phyloP scores from a whole-genome alignment of 352 stramenopile genomes.

The Thalassiosira delicatula region DNA sequence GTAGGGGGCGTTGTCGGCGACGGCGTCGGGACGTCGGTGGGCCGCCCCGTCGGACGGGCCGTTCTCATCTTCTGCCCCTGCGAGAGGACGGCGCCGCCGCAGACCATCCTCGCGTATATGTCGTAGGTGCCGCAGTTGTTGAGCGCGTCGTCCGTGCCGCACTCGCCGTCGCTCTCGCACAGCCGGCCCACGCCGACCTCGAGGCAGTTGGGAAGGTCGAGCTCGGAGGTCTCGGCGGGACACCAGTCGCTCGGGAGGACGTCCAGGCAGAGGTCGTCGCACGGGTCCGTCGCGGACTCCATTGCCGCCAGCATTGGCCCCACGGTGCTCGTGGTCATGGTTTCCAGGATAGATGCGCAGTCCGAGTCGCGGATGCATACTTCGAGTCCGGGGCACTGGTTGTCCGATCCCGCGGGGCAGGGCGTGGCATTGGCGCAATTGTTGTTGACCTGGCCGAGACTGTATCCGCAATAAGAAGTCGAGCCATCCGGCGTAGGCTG shows the following conservation, averaged over 20 bases:
- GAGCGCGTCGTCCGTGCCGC: slow-evolving; percentile 46
- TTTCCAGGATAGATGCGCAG: slow-evolving; percentile 11
- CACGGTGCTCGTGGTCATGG: slow-evolving; percentile 9
- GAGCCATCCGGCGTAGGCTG: not conserved
- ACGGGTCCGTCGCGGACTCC: not conserved
- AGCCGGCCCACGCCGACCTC: not conserved
- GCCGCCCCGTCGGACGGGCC: not conserved
- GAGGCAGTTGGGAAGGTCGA: not conserved
- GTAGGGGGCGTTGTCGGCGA: not conserved
- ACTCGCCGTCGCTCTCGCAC: slow-evolving; percentile 51
- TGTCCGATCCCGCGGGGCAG: slow-evolving; percentile 13
- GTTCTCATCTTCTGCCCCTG: not conserved
- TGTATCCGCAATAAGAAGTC: slow-evolving; percentile 35
- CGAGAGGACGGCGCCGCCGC: not conserved
- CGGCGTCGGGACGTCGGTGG: not conserved
- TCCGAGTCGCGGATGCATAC: slow-evolving; percentile 33
- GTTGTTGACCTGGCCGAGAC: slow-evolving; percentile 35
- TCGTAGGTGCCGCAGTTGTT: slow-evolving; percentile 47
- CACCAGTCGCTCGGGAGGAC: not conserved
- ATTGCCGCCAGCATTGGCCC: not conserved
- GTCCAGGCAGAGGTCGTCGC: not conserved
- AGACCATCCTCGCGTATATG: not conserved
- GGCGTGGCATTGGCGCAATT: slow-evolving; percentile 27
- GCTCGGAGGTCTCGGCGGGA: not conserved
- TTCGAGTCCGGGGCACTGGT: slow-evolving; percentile 29